Conservation (phyloP, 345 rosid species). For the Cochlearia excelsa region DNA sequence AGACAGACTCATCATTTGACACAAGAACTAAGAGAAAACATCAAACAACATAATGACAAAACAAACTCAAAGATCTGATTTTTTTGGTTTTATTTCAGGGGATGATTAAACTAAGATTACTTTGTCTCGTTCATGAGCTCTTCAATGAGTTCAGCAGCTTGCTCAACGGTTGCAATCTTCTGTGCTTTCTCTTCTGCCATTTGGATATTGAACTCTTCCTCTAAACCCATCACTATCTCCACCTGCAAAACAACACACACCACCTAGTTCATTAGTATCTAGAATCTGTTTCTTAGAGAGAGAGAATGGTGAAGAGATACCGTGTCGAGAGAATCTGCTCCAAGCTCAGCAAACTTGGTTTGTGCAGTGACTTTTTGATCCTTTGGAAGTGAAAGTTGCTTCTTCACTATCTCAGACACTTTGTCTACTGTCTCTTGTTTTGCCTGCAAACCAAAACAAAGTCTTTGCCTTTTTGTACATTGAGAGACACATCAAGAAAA, state of each 20-base stretch:
- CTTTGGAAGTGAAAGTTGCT: conserved; percentile 47
- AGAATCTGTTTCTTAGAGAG: not conserved
- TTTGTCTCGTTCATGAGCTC: conserved; percentile 41
- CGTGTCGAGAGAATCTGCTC: conserved; percentile 79
- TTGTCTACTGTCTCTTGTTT: conserved; percentile 55
- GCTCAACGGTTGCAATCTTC: conserved; percentile 56
- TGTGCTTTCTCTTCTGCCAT: conserved; percentile 67
- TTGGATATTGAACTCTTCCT: conserved; percentile 58
- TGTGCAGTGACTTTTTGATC: conserved; percentile 42
- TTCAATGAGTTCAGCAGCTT: conserved; percentile 66
- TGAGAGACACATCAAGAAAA: not conserved
- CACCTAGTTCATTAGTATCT: not conserved
- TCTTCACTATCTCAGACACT: conserved; percentile 61
- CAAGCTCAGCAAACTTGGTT: conserved; percentile 55
- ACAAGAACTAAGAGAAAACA: not conserved
- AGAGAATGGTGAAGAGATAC: conserved; percentile 23
- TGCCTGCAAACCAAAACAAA: conserved; percentile 36
- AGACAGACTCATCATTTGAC: conserved; percentile 13
- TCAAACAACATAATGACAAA: conserved; percentile 5
- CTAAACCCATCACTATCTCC: conserved; percentile 72
- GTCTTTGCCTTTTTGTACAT: no score
- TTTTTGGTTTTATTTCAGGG: no score
- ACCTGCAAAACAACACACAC: conserved; percentile 37
- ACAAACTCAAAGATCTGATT: not conserved
- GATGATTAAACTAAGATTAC: not conserved